Evolutionary conservation across 305 asterid species (phyloP), one percentile per base, ranked within the genome.

Genomic region (Caryopteris hybrid): DNA sequence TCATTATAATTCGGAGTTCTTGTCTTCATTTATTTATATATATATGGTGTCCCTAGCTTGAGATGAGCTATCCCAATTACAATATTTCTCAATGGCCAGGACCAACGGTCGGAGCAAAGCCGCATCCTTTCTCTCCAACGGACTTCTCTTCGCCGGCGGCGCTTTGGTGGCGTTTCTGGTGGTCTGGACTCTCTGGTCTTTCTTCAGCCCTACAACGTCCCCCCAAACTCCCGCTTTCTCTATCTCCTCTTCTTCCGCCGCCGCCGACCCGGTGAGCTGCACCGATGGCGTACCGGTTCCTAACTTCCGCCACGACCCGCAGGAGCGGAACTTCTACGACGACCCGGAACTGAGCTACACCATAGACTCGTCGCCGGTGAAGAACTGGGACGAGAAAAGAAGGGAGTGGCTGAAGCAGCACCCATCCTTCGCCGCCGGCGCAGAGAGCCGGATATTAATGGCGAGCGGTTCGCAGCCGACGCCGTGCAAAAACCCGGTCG

Each of bases 351-450:
- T 89, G 51, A 77, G 80, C 54, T 90, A 88, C 71, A 80, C 90
- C 0, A 86, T 91, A 20, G 97, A 80, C 27, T 52, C 89, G 52
- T 79, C 84, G 53, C 81, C 89, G n/a, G 74, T 82, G 0, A 76
- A 68, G 70, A 76, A 86, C 25, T 94, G 99, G 97, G 97, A 91
- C 56, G 80, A 77, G 77, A 94, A 89, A 76, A 72, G 99, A n/a
- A 33, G 36, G 0, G 73, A 73, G 18, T 94, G 99, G 99, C 80
- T 94, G 65, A 58, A 68, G 64, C 85, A 83, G 62, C 97, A 94
- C 66, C 97, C 96, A 0, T 70, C 91, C 0, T 87, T 88, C 56
- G 43, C 64, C 10, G 68, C 89, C 70, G 92, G 89, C 0, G 65
- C 79, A 1, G 84, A 63, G 50, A 68, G 59, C 0, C 83, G 96